Evolutionary conservation across 441 rosid genomes (phyloP), one percentile per base, ranked within the genome.

Genomic region (Pelargonium fulgidum): DNA sequence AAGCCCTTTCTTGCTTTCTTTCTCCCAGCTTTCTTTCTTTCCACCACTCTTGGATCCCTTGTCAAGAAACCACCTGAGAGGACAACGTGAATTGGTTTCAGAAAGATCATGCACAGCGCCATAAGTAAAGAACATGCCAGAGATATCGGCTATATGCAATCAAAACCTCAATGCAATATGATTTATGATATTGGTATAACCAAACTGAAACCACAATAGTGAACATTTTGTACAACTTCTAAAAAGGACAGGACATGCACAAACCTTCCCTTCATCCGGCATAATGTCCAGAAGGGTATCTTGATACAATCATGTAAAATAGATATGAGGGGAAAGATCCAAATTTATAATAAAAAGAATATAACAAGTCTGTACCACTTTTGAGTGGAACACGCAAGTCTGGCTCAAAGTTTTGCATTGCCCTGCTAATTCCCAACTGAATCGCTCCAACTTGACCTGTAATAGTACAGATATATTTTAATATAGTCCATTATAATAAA

Each of bases 401-500:
- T 20, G 97, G 99, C 84, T 93, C 97, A 94, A 93, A 91, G 77
- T 84, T 87, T 77, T 93, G 99, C 80, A 93, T 68, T 7, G 96
- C 97, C 83, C 95, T 86, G 80, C 99, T 87, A 79, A 91, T 84
- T 50, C 99, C 97, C 78, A 93, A 77, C 64, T 75, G 93, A 70
- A 93, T 82, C 19, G 99, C 99, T 79, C 95, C 99, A 33, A 93
- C 95, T 89, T 93, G 99, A 80, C 99, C 97, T 93, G 81, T 66
- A 64, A 79, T 54, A 77, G 68, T 33, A 47, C 24, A 62, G 70
- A 33, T 33, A 78, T 62, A 54, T 39, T 67, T 12, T 59, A 58
- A 5, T 42, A 66, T 14, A 29, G 33, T 47, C 64, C 74, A 16
- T 0, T 11, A 20, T 58, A 9, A 20, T 58, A 9, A 47, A 7